Conservation (phyloP, 2,329 filamentous ascomycete species). For the Neurospora sp. region DNA sequence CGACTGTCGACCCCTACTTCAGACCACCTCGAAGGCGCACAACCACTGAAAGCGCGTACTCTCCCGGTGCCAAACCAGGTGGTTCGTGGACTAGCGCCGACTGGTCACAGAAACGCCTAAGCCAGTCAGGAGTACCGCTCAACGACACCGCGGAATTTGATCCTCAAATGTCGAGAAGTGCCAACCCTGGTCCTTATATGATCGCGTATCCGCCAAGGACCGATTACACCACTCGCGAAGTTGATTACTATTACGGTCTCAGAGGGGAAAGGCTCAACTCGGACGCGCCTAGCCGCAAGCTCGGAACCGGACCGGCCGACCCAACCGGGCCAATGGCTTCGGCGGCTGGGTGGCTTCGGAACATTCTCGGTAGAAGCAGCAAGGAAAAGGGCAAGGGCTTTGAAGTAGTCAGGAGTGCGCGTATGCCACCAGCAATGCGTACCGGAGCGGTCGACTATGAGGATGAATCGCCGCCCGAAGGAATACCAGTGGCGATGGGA, state of each 20-base stretch:
- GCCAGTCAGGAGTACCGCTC: conserved; percentile 24
- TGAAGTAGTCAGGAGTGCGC: conserved; percentile 84
- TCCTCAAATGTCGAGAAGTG: conserved; percentile 30
- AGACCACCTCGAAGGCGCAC: conserved; percentile 57
- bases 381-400: conserved; percentile 96
- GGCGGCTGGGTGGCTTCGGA: conserved; percentile 81
- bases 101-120: conserved; percentile 27
- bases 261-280: conserved; percentile 80
- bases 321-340: conserved; percentile 85
- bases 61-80: conserved; percentile 25
- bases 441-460: conserved; percentile 45
- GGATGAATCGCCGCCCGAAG: conserved; percentile 57
- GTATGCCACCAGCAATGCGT: conserved; percentile 71
- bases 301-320: conserved; percentile 91
- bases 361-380: conserved; percentile 69
- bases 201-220: conserved; percentile 49
- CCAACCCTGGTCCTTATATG: conserved; percentile 33
- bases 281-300: conserved; percentile 67
- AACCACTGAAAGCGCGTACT: conserved; percentile 39
- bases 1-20: conserved; percentile 69
- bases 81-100: conserved; percentile 30
- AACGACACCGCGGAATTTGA: conserved; percentile 32
- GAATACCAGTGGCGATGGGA: conserved; percentile 55
- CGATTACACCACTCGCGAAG: conserved; percentile 89
- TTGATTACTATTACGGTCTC: conserved; percentile 94